phyloP scores from a whole-genome alignment of 2,329 filamentous ascomycete genomes.

The Hirsutella thompsonii region DNA sequence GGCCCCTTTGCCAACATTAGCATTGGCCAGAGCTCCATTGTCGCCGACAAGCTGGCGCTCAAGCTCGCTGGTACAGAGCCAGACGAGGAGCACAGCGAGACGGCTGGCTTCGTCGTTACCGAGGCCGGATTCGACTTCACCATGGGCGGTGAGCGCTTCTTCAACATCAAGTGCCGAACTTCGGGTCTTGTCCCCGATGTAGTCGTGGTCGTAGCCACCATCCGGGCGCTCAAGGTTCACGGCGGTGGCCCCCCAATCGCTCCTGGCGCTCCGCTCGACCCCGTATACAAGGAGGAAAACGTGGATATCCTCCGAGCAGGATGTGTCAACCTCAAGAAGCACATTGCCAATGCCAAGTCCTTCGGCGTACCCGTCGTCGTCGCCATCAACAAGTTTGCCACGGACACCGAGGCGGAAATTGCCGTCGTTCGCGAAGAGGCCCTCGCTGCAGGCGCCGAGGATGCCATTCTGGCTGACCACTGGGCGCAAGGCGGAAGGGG shows the following conservation, averaged over 20 bases:
- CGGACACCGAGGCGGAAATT: slow-evolving; percentile 87
- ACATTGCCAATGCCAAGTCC: slow-evolving; percentile 77
- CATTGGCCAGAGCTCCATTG: slow-evolving; percentile 89
- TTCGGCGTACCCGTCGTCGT: slow-evolving; percentile 93
- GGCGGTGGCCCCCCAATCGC: slow-evolving; percentile 90
- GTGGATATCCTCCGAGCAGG: slow-evolving; percentile 80
- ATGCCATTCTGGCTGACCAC: slow-evolving; percentile 89
- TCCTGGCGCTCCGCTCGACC: slow-evolving; percentile 70
- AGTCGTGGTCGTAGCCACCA: slow-evolving; percentile 88
- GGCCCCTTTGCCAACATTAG: slow-evolving; percentile 97
- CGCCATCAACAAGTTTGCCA: slow-evolving; percentile 92
- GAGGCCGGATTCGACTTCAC: slow-evolving; percentile 99
- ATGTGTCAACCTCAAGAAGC: slow-evolving; percentile 90
- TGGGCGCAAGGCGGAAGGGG: slow-evolving; percentile 93
- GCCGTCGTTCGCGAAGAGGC: slow-evolving; percentile 82
- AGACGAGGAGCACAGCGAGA: slow-evolving; percentile 71
- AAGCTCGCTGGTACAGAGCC: slow-evolving; percentile 92
- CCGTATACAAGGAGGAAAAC: slow-evolving; percentile 89
- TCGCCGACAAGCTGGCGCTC: slow-evolving; percentile 88
- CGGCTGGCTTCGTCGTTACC: slow-evolving; percentile 87
- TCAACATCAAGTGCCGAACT: slow-evolving; percentile 98
- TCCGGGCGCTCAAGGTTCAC: slow-evolving; percentile 92
- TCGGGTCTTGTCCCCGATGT: slow-evolving; percentile 88
- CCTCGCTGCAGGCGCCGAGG: slow-evolving; percentile 81
- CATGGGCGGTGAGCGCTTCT: slow-evolving; percentile 98